Percentiles rank a stretch among this genome's conserved stretches.
phyloP scores from a whole-genome alignment of 2,329 filamentous ascomycete species.

The Cordyceps cicadae region DNA sequence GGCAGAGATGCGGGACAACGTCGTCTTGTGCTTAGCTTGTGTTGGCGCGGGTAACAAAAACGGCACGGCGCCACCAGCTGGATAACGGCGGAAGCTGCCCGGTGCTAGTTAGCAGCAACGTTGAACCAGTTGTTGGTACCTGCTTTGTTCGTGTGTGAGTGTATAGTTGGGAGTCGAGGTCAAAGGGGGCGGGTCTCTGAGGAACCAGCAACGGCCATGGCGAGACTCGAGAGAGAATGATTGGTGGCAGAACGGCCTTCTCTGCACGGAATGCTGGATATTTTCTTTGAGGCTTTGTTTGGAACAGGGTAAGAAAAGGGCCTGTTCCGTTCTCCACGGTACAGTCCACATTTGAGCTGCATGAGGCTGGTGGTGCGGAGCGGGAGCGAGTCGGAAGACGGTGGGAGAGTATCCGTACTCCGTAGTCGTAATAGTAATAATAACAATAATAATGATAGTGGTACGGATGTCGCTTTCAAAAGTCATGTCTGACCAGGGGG shows the following conservation, averaged over 20 bases:
- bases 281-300: neutral
- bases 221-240: neutral
- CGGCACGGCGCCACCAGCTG: neutral
- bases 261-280: too few species aligned
- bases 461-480: too few species aligned
- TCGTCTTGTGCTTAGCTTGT: slow-evolving; percentile 1
- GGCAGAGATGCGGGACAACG: slow-evolving; percentile 1
- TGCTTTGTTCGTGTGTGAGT: neutral
- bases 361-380: slow-evolving; percentile 2
- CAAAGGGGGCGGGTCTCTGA: neutral
- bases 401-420: neutral
- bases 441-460: neutral
- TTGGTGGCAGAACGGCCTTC: neutral
- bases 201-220: neutral
- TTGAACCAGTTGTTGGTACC: neutral
- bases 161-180: neutral
- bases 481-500: too few species aligned
- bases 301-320: neutral
- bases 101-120: slow-evolving; percentile 1
- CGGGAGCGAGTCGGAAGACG: neutral
- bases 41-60: neutral
- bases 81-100: neutral
- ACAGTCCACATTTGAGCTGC: neutral
- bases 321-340: neutral
- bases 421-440: neutral